Evolutionary conservation across 2,329 filamentous ascomycete genomes (phyloP).

Genomic region (Sordariomycetes sp.): DNA sequence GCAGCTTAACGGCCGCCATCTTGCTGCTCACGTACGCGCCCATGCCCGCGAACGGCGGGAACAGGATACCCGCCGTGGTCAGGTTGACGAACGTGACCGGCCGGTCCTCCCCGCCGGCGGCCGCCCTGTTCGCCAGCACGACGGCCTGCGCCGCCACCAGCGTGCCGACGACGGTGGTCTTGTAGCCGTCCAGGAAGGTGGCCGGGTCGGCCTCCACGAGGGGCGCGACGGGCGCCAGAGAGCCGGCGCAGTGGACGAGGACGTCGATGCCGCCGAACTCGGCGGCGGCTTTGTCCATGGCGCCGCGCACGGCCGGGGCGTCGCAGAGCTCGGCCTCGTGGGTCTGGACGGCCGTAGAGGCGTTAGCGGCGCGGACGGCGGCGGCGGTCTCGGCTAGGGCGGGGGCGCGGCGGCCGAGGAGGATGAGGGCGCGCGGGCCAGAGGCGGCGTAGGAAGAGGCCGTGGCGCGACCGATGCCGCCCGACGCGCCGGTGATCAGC

Average conservation of each 20-base stretch:
- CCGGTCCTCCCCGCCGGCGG: not conserved
- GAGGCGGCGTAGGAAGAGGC: constrained; percentile 43
- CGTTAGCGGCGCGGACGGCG: constrained; percentile 34
- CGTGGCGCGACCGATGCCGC: constrained; percentile 52
- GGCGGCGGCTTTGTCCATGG: constrained; percentile 6
- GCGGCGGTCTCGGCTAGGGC: constrained; percentile 18
- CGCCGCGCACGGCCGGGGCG: constrained; percentile 18
- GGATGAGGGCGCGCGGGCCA: constrained; percentile 22
- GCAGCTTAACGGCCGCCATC: constrained; percentile 25
- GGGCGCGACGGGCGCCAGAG: constrained; percentile 8
- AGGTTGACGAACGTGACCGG: constrained; percentile 13
- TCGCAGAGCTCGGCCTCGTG: constrained; percentile 17
- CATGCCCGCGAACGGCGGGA: not conserved
- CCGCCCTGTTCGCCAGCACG: constrained; percentile 9
- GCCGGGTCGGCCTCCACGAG: constrained; percentile 6
- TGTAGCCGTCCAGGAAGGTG: constrained; percentile 8
- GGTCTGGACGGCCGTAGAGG: constrained; percentile 29
- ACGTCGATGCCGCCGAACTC: constrained; percentile 18
- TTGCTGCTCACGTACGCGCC: constrained; percentile 29
- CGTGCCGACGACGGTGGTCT: constrained; percentile 13
- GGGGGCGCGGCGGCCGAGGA: constrained; percentile 26
- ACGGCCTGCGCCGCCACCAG: constrained; percentile 14
- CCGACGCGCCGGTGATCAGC: constrained; percentile 54
- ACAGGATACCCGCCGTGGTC: constrained; percentile 7
- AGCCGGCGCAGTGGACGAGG: constrained; percentile 21